Conservation (phyloP, 2,329 filamentous ascomycete genomes). For the Hypoxylon sp. region DNA sequence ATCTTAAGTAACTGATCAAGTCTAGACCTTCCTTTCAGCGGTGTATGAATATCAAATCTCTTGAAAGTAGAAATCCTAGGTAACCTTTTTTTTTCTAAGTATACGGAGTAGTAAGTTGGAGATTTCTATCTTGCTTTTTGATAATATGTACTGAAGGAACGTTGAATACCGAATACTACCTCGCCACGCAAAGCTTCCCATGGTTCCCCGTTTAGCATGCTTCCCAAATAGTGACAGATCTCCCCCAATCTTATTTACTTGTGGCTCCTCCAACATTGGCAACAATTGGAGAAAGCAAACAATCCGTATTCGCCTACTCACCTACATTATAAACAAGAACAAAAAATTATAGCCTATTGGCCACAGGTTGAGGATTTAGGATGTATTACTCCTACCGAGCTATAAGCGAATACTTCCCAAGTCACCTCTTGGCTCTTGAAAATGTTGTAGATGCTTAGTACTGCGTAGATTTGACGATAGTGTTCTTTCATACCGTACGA, state of each 20-base stretch:
- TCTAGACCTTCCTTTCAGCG: conserved; percentile 1
- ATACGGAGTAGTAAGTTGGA: not conserved
- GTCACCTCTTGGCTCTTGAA: conserved; percentile 3
- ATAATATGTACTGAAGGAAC: conserved; percentile 1
- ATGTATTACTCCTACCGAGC: conserved; percentile 7
- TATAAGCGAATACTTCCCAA: conserved; percentile 22
- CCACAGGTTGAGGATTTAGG: conserved; percentile 19
- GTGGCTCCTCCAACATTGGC: conserved; percentile 18
- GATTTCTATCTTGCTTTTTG: conserved; percentile 2
- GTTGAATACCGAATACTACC: conserved; percentile 32
- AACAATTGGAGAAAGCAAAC: conserved; percentile 31
- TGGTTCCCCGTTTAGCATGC: conserved; percentile 8
- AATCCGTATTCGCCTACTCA: conserved; percentile 18
- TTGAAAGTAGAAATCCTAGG: no score
- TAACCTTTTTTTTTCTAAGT: no score
- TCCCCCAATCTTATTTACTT: conserved; percentile 27
- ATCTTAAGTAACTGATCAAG: conserved; percentile 2
- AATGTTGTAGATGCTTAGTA: conserved; percentile 11
- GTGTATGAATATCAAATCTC: not conserved
- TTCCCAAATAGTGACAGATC: conserved; percentile 15
- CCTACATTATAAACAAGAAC: not conserved
- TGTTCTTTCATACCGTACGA: conserved; percentile 3
- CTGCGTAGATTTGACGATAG: not conserved
- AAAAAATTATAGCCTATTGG: conserved; percentile 8
- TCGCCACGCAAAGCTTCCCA: conserved; percentile 30